Evolutionary conservation across 2,329 filamentous ascomycete species (phyloP).

Genomic region (Apiospora kogelbergensis): DNA sequence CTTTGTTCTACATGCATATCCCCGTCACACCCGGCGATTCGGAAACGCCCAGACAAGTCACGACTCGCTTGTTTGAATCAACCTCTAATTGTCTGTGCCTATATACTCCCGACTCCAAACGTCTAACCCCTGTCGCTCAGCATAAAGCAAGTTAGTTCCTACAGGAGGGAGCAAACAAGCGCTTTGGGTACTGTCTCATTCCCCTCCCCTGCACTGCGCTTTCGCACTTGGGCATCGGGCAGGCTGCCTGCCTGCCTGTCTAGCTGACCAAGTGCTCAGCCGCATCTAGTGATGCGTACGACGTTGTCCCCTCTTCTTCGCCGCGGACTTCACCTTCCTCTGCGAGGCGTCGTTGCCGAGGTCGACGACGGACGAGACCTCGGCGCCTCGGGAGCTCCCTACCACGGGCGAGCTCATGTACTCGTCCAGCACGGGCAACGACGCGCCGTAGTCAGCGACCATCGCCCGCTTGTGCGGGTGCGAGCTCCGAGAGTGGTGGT

Average conservation of each 20-base stretch:
- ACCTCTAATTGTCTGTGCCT: not conserved
- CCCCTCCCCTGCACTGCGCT: too few species aligned
- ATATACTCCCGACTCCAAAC: not conserved
- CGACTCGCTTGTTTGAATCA: not conserved
- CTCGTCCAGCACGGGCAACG: not conserved
- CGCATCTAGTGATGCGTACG: constrained; percentile 22
- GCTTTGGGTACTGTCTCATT: not conserved
- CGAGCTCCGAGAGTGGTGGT: constrained; percentile 15
- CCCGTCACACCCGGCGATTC: not conserved
- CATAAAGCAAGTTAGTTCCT: not conserved
- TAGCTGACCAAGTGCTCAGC: not conserved
- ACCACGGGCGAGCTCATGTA: not conserved
- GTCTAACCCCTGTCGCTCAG: not conserved
- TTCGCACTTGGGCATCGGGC: not conserved
- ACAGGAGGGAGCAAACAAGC: not conserved
- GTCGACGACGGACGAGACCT: constrained; percentile 15
- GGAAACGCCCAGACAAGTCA: not conserved
- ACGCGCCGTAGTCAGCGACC: constrained; percentile 5
- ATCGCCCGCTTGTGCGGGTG: not conserved
- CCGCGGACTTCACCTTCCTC: constrained; percentile 26
- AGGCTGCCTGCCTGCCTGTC: not conserved
- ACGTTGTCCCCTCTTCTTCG: constrained; percentile 29
- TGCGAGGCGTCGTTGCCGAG: constrained; percentile 19
- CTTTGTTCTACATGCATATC: not conserved
- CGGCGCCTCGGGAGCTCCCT: constrained; percentile 17